Percentiles rank a stretch among this genome's conserved stretches.
Conservation (phyloP, 768 basidiomycete species). For the Glaciozyma antarctica region DNA sequence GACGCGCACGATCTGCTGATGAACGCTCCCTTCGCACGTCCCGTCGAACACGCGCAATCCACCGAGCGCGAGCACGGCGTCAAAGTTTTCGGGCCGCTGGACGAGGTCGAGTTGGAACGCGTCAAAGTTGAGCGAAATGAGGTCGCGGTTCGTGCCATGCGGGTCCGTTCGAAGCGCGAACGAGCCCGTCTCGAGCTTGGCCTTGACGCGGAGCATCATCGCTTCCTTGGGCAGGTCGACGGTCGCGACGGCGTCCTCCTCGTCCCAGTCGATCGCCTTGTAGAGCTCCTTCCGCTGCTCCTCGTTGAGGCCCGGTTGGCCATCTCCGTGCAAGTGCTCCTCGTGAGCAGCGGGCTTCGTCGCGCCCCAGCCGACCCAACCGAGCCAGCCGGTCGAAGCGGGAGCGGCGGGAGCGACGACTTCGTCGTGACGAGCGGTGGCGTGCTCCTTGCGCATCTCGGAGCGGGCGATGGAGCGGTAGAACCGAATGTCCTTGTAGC, state of each 20-base stretch:
- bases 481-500: conserved; percentile 91
- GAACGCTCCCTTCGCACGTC: conserved; percentile 66
- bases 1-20: conserved; percentile 84
- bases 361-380: conserved; percentile 58
- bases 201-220: conserved; percentile 61
- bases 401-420: conserved; percentile 54
- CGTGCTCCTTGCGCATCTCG: conserved; percentile 72
- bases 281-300: conserved; percentile 84
- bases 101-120: conserved; percentile 71
- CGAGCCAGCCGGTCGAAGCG: conserved; percentile 40
- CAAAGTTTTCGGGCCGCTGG: conserved; percentile 78
- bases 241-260: conserved; percentile 62
- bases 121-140: conserved; percentile 80
- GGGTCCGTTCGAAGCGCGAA: conserved; percentile 69
- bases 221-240: conserved; percentile 69
- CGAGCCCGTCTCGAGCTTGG: conserved; percentile 76
- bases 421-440: conserved; percentile 45
- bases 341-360: conserved; percentile 20
- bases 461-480: conserved; percentile 92
- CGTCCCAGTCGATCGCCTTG: conserved; percentile 83
- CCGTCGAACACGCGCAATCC: conserved; percentile 84
- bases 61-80: conserved; percentile 71
- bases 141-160: conserved; percentile 52
- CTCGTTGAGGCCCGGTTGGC: conserved; percentile 56
- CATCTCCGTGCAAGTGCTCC: conserved; percentile 13